phyloP scores from a whole-genome alignment of 1,284 basidiomycete species.

The Cryptococcus floricola region DNA sequence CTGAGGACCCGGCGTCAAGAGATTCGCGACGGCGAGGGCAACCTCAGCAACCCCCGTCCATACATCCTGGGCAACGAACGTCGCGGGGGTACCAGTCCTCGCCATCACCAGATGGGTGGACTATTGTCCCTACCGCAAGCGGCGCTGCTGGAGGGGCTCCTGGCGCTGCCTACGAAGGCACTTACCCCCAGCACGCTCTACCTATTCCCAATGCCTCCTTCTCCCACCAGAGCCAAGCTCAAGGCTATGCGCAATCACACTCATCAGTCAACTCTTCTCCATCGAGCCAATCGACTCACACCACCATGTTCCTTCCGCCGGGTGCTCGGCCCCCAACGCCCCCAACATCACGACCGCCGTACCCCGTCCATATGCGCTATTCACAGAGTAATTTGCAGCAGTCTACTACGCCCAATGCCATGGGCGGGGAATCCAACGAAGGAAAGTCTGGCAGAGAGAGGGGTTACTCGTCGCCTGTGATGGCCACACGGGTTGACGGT shows the following conservation, averaged over 20 bases:
- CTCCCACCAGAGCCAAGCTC: neutral
- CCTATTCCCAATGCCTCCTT: constrained; percentile 10
- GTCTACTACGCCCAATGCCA: constrained; percentile 4
- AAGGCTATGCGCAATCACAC: neutral
- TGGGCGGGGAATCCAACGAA: neutral
- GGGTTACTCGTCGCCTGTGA: constrained; percentile 3
- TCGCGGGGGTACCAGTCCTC: constrained; percentile 9
- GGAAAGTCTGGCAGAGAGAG: constrained; percentile 3
- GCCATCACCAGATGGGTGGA: constrained; percentile 19
- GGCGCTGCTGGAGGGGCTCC: neutral
- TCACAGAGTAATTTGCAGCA: constrained; percentile 22
- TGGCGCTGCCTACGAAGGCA: neutral
- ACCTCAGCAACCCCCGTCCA: neutral
- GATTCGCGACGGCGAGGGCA: neutral
- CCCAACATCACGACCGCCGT: constrained; percentile 15
- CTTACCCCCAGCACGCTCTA: constrained; percentile 5
- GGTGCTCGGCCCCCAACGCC: constrained; percentile 37
- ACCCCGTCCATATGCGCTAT: constrained; percentile 13
- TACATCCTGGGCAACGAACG: constrained; percentile 1
- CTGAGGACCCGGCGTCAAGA: neutral
- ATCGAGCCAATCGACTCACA: constrained; percentile 16
- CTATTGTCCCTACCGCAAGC: constrained; percentile 2
- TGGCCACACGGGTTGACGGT: neutral
- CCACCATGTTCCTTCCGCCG: constrained; percentile 30
- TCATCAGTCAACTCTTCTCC: constrained; percentile 2